A percentile compares a stretch with the other conserved stretches of the same genome.
Evolutionary conservation across 164 flowering plant species (phyloP).

Genomic region (Paratinospora sagittata): DNA sequence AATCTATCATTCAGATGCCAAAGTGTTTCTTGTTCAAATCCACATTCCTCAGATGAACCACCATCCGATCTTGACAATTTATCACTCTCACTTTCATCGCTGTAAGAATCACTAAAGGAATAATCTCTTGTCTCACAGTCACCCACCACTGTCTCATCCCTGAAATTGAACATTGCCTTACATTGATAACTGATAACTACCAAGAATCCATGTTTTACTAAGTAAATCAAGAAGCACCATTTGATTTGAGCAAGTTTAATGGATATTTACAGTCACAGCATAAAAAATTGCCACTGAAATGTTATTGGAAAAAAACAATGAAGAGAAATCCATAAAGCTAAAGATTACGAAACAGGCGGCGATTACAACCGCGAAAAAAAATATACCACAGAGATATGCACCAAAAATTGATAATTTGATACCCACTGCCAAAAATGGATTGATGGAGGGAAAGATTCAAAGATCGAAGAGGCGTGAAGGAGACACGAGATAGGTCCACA

Average conservation of each 20-base stretch:
- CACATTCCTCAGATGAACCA: conserved; percentile 60
- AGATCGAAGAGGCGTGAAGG: background rate
- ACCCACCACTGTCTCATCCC: conserved; percentile 67
- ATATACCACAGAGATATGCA: too few species aligned
- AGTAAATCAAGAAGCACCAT: background rate
- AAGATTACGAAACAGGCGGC: background rate
- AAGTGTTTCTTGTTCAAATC: conserved; percentile 48
- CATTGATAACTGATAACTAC: background rate
- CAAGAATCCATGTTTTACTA: background rate
- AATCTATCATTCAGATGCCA: conserved; percentile 57
- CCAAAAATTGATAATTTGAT: background rate
- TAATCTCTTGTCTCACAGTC: conserved; percentile 66
- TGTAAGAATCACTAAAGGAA: conserved; percentile 65
- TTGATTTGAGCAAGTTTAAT: background rate
- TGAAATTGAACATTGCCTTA: conserved; percentile 10
- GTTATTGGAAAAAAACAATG: background rate
- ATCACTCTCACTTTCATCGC: conserved; percentile 82
- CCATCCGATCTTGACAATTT: conserved; percentile 75
- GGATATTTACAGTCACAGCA: background rate
- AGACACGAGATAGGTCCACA: background rate
- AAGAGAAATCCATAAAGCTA: background rate
- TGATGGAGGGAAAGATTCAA: background rate
- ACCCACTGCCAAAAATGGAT: background rate
- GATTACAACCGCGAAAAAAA: too few species aligned
- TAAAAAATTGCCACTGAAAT: background rate